Conservation (phyloP, 805 yeast species). For the Vanderwaltozyma tropicalis region DNA sequence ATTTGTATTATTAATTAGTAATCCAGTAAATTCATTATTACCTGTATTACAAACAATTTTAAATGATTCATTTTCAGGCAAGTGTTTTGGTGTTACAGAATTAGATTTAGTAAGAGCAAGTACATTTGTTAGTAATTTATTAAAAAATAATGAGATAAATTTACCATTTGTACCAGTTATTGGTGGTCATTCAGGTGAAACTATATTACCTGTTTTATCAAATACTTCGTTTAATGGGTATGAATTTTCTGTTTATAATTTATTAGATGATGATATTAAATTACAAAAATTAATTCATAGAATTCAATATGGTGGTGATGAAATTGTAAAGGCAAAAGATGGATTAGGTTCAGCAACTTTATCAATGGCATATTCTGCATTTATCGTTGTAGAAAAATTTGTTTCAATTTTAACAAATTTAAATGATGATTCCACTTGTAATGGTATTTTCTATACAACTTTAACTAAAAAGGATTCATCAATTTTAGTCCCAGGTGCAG, state of each 20-base stretch:
- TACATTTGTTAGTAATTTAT: constrained; percentile 40
- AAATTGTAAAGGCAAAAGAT: constrained; percentile 74
- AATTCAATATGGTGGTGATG: constrained; percentile 84
- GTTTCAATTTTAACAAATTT: neutral
- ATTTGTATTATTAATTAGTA: constrained; percentile 49
- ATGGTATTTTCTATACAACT: constrained; percentile 1
- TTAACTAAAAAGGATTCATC: neutral
- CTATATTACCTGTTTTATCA: constrained; percentile 61
- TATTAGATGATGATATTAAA: constrained; percentile 36
- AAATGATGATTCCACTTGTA: neutral
- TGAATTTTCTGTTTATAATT: constrained; percentile 8
- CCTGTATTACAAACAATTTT: constrained; percentile 2
- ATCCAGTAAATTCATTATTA: constrained; percentile 43
- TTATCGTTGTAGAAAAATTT: constrained; percentile 46
- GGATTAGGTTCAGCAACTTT: constrained; percentile 81
- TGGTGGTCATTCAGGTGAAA: constrained; percentile 82
- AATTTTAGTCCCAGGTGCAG: constrained; percentile 10
- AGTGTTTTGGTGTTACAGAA: constrained; percentile 57
- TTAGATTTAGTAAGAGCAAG: constrained; percentile 70
- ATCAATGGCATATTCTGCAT: constrained; percentile 83
- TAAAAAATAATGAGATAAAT: neutral
- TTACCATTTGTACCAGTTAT: constrained; percentile 50
- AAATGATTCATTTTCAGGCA: neutral
- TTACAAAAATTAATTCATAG: constrained; percentile 58
- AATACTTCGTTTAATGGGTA: neutral